Percentiles rank a stretch among this genome's conserved stretches.
These are phyloP conservation scores for Fusarium poae DNA, from an alignment of 2,329 filamentous ascomycete genomes.

Conservation along the genomic window DNA sequence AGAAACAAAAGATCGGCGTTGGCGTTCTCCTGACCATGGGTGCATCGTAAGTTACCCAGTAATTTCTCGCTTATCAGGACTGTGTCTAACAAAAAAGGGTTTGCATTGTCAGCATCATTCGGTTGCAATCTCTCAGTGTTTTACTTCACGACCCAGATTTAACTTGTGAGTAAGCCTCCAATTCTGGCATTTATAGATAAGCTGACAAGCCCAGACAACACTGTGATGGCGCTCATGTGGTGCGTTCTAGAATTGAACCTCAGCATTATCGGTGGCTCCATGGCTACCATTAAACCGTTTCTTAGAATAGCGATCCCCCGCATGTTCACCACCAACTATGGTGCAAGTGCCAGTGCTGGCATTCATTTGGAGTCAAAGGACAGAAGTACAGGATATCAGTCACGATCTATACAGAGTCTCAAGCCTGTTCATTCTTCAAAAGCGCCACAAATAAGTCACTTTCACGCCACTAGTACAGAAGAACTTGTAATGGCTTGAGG, in stretches of 20 bases:
- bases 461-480: not conserved
- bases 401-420: not conserved
- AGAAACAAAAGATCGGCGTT: conserved; percentile 30
- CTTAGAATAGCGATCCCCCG: conserved; percentile 16
- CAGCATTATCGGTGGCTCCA: conserved; percentile 27
- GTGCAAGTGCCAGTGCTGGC: not conserved
- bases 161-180: conserved; percentile 1
- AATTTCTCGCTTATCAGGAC: not conserved
- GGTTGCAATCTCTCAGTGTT: conserved; percentile 20
- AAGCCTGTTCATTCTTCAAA: not conserved
- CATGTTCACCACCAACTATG: conserved; percentile 8
- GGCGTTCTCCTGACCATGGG: conserved; percentile 22
- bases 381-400: not conserved
- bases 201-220: conserved; percentile 25
- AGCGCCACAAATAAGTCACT: not conserved
- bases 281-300: conserved; percentile 29
- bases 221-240: conserved; percentile 27
- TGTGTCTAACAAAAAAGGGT: conserved; percentile 14
- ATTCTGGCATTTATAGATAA: not conserved
- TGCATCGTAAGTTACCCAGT: conserved; percentile 13
- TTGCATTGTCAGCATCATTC: conserved; percentile 17
- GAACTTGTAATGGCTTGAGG: not conserved
- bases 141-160: conserved; percentile 18
- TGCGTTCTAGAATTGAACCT: conserved; percentile 32
- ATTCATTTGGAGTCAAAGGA: conserved; percentile 7